Conservation (phyloP, 495 filamentous ascomycete genomes). For the Penicillium chermesinum region DNA sequence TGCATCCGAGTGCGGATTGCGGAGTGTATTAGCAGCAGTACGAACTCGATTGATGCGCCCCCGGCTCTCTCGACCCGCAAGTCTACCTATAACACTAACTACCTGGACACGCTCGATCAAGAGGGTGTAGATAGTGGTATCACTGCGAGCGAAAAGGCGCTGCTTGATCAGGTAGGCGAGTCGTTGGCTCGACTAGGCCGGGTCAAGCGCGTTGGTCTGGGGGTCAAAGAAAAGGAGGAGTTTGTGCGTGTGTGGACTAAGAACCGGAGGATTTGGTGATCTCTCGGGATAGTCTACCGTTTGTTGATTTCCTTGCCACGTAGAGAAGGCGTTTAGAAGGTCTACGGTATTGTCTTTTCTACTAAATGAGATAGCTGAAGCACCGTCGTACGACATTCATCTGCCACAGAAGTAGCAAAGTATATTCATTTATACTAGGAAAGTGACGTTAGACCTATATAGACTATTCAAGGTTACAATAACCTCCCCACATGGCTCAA, state of each 20-base stretch:
- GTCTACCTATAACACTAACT: slow-evolving; percentile 44
- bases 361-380: too few relatives aligned
- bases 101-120: slow-evolving; percentile 42
- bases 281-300: background rate
- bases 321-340: background rate
- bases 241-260: slow-evolving; percentile 64
- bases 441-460: too few relatives aligned
- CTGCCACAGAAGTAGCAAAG: too few relatives aligned
- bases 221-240: slow-evolving; percentile 71
- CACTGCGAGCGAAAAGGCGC: slow-evolving; percentile 51
- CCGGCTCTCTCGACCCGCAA: slow-evolving; percentile 18
- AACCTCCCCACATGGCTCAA: too few relatives aligned
- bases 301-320: background rate
- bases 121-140: slow-evolving; percentile 34
- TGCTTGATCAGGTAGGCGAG: slow-evolving; percentile 74
- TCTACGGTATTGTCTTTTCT: background rate
- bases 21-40: slow-evolving; percentile 54
- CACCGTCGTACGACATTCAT: too few relatives aligned
- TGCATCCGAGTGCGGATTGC: slow-evolving; percentile 87
- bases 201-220: slow-evolving; percentile 85
- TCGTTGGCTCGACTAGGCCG: slow-evolving; percentile 82
- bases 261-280: slow-evolving; percentile 35
- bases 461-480: too few relatives aligned
- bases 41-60: slow-evolving; percentile 10
- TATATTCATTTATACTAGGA: too few relatives aligned